Evolutionary conservation across 164 flowering plant genomes (phyloP), one percentile per base, ranked within the genome.

Genomic region (Dillenia turbinata): DNA sequence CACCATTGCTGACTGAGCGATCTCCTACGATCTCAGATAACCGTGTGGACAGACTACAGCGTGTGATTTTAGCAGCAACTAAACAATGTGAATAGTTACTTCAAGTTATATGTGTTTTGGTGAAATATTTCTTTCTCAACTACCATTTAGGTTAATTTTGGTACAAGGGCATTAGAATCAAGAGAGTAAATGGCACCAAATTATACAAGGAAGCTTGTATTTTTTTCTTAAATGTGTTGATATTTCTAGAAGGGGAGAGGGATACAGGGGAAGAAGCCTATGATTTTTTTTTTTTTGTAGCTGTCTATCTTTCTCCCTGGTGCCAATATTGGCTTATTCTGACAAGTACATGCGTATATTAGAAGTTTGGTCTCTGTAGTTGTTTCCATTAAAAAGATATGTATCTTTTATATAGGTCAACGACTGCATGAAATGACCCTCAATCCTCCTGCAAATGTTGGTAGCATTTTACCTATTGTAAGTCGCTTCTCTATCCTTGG

Each of bases 1-100:
- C 97, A 12, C 98, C 97, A 59, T 75, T 94, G 51, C 77, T 94
- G 68, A 94, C 98, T 26, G 92, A 86, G 59, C 90, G 84, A 12
- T 91, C 96, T 69, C 81, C 86, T 62, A 73, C 84, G 52, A 83
- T 94, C 56, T 76, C 96, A 40, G 92, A 89, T 63, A 87, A 86
- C 47, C 77, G 97, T 26, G 75, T 84, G 52, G 95, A 91, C 54
- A 87, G 98, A 68, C 70, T 91, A 71, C 74, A 86, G 58, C 84
- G 96, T 19, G 90, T 94, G 49, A 75, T 77, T 70, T 59, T 89
- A 44, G 95, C 97, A 66, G 93, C 97, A 48, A 63, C 84, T 40
- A 94, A 94, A 75, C 98, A 94, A 79, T 85, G 97, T 91, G 75
- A 59, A 59, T 53, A 48, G 24, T 52, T 56, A 59, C 17, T 19